Conservation (phyloP, 352 stramenopile species). For the Elongisporangium undulatum region DNA sequence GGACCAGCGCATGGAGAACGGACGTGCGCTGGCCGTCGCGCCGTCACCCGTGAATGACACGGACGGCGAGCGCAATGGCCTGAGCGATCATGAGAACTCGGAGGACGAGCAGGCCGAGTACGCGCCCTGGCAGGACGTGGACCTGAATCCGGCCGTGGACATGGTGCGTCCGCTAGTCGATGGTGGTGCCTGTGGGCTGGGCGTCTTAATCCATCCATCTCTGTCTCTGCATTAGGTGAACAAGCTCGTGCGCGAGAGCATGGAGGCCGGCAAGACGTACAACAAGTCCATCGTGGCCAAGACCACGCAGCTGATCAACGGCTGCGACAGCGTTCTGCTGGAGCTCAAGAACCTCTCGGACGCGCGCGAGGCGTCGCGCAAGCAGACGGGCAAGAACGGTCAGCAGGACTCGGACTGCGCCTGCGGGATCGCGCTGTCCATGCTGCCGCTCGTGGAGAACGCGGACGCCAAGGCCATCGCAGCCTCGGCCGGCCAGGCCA, state of each 20-base stretch:
- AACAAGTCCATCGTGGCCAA: constrained; percentile 84
- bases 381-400: constrained; percentile 26
- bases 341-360: constrained; percentile 75
- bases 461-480: constrained; percentile 5
- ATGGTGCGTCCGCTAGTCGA: constrained; percentile 29
- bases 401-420: constrained; percentile 35
- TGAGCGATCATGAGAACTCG: constrained; percentile 80
- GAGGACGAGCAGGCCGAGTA: constrained; percentile 81
- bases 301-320: constrained; percentile 72
- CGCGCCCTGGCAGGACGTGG: constrained; percentile 71
- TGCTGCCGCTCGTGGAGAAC: constrained; percentile 41
- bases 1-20: constrained; percentile 9
- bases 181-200: background rate
- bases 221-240: constrained; percentile 28
- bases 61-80: constrained; percentile 28
- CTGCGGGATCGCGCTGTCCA: constrained; percentile 55
- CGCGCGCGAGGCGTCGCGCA: constrained; percentile 41
- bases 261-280: constrained; percentile 81
- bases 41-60: constrained; percentile 10
- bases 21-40: constrained; percentile 6
- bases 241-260: constrained; percentile 55
- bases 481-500: constrained; percentile 3
- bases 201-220: background rate
- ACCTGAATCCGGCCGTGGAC: constrained; percentile 79
- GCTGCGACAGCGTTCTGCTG: constrained; percentile 68